phyloP scores from a whole-genome alignment of 208 protist species.

The Trypanosoma brucei region DNA sequence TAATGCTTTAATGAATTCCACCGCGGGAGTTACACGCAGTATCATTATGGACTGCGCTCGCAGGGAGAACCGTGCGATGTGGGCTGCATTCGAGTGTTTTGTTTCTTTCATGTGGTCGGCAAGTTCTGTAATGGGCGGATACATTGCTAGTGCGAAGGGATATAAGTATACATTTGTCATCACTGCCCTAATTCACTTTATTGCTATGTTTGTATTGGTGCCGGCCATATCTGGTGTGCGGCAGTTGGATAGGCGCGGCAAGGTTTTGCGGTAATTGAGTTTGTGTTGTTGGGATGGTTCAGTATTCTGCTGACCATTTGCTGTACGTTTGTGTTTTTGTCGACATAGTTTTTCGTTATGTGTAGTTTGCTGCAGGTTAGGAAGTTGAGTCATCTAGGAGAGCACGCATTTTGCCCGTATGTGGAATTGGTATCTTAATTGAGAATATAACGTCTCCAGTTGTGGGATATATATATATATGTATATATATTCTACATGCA shows the following conservation, averaged over 20 bases:
- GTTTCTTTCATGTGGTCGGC: conserved; percentile 56
- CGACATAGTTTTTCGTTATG: too few relatives aligned
- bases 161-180: conserved; percentile 42
- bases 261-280: too few relatives aligned
- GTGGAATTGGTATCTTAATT: too few relatives aligned
- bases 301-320: too few relatives aligned
- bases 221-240: conserved; percentile 31
- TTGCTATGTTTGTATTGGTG: conserved; percentile 27
- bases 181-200: conserved; percentile 43
- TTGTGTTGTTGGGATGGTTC: too few relatives aligned
- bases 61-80: conserved; percentile 37
- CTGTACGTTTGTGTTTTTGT: too few relatives aligned
- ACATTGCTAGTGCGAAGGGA: conserved; percentile 30
- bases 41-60: conserved; percentile 66
- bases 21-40: conserved; percentile 49
- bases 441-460: too few relatives aligned
- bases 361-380: too few relatives aligned
- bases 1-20: conserved; percentile 59
- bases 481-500: too few relatives aligned
- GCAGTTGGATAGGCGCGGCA: conserved; percentile 15
- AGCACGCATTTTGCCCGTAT: too few relatives aligned
- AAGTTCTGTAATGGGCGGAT: conserved; percentile 50
- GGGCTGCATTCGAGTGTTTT: conserved; percentile 67
- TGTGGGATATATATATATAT: too few relatives aligned
- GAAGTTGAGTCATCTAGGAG: too few relatives aligned